Evolutionary conservation across 176 grass and related monocot species (phyloP), one percentile per base, ranked within the genome.

Genomic region (Oryza australiensis): DNA sequence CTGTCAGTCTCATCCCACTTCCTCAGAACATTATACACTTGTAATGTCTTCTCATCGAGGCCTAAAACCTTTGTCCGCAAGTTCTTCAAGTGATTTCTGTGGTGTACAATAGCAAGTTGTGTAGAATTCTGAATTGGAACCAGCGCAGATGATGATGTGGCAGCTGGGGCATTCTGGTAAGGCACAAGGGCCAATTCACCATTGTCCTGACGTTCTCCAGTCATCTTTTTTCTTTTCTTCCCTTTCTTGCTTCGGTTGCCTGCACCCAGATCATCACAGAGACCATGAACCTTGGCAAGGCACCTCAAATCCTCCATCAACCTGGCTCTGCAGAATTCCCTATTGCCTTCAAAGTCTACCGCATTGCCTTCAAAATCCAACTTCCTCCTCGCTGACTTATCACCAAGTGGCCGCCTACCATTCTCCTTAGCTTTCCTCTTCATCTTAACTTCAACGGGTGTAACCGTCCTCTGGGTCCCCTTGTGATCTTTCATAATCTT

Each of bases 401-500:
- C 1, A 23, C n/a, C 37, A 62, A 30, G n/a, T 70, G 33, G 57
- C 53, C 53, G 63, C 34, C 2, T 42, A 38, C 12, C 51, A 63
- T 68, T 70, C 29, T 70, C 53, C 64, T 38, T 28, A 14, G 3
- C 1, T 62, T 23, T 37, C 48, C 78, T 66, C 41, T 64, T 77
- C 9, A 51, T 85, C 9, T 42, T 76, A 65, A 26, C 24, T 40
- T 64, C 75, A 10, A 6, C 20, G 1, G 30, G 64, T 4, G 71
- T 81, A 22, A 11, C 12, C 0, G 6, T 12, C 16, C 41, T 76
- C 1, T 30, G 42, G 32, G 75, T 79, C 13, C 8, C 5, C 67
- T 71, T 79, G 0, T 10, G 16, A 23, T 86, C 84, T 86, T 86
- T 86, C 11, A 51, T 5, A 51, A 89, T 77, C 64, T 80, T 89